These are phyloP conservation scores for Sporothrix variecibatus DNA, from an alignment of 2,329 filamentous ascomycete species.

Conservation along the genomic window DNA sequence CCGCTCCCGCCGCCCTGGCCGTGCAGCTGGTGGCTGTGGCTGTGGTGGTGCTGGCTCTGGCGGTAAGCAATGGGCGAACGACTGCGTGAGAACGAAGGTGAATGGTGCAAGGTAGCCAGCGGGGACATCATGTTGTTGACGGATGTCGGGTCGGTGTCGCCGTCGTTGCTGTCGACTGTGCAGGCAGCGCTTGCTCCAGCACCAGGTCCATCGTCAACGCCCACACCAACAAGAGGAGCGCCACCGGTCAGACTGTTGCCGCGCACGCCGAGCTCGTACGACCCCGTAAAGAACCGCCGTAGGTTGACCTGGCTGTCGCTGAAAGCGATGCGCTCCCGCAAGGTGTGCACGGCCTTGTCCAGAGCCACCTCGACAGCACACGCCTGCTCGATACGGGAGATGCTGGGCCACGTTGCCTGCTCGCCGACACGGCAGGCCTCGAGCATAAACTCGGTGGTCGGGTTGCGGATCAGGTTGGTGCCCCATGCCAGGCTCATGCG, in stretches of 20 bases:
- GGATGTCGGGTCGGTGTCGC: slow-evolving; percentile 27
- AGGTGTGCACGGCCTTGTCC: slow-evolving; percentile 69
- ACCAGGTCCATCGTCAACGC: neutral
- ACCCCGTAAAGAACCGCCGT: slow-evolving; percentile 46
- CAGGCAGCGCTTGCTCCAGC: neutral
- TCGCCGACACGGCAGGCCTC: slow-evolving; percentile 76
- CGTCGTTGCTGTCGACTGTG: slow-evolving; percentile 7
- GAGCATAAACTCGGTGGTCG: slow-evolving; percentile 82
- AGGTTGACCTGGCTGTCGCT: slow-evolving; percentile 65
- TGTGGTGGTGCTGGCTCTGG: neutral
- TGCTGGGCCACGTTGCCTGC: slow-evolving; percentile 86
- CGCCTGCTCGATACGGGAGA: slow-evolving; percentile 81
- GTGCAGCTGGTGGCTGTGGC: neutral
- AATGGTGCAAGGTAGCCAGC: neutral
- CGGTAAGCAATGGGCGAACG: slow-evolving; percentile 23
- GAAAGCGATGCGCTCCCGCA: slow-evolving; percentile 70
- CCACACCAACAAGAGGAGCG: neutral
- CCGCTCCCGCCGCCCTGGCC: slow-evolving; percentile 24
- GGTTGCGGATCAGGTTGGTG: slow-evolving; percentile 77
- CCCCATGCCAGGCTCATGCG: slow-evolving; percentile 34
- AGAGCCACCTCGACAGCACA: slow-evolving; percentile 87
- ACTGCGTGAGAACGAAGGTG: neutral
- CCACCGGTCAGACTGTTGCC: slow-evolving; percentile 9
- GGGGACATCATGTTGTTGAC: slow-evolving; percentile 6
- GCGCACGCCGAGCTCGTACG: slow-evolving; percentile 36